Evolutionary conservation across 768 basidiomycete species (phyloP), one percentile per base, ranked within the genome.

Genomic region (Psilocybe cyanescens): DNA sequence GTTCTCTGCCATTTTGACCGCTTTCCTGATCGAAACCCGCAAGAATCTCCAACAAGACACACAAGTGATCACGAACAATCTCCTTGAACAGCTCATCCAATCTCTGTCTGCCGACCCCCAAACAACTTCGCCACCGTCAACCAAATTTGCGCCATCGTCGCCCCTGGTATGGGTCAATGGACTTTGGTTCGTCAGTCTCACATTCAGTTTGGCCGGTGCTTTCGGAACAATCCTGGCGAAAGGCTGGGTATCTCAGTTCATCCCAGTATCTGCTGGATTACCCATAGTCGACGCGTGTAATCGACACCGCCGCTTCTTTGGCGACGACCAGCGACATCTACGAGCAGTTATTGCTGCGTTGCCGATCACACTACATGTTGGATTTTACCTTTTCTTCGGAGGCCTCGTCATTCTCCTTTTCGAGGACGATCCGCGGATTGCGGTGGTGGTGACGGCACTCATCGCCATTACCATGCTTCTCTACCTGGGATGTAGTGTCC

Each of bases 191-290:
- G 64, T 70, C 29, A 72, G 72, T 35, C 63, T 74, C 7, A 64
- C 67, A 17, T 67, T 66, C 50, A 69, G 67, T 8, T 63, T 72
- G 6, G 67, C 65, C 31, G 65, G 71, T 64, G 72, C 73, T 4
- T 68, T 74, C 39, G 64, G 66, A 29, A 71, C 70, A n/a, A 71
- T 70, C 28, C 65, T 74, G 9, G 70, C 68, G 14, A 64, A 65
- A 55, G 65, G 63, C 9, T 69, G 68, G 68, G 65, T 69, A 16
- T 58, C 65, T 7, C 62, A 67, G 41, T 69, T 63, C 51, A 61
- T 65, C 9, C 68, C 65, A 0, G 60, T 49, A 11, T 65, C 58
- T 5, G 64, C 61, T 14, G 61, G 65, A 5, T 29, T 63, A 31
- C 63, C 66, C 30, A 55, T 64, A n/a, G 55, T 58, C 7, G 65